These are phyloP conservation scores for Comarum palustre DNA, from an alignment of 306 rosid genomes.

Conservation along the genomic window DNA sequence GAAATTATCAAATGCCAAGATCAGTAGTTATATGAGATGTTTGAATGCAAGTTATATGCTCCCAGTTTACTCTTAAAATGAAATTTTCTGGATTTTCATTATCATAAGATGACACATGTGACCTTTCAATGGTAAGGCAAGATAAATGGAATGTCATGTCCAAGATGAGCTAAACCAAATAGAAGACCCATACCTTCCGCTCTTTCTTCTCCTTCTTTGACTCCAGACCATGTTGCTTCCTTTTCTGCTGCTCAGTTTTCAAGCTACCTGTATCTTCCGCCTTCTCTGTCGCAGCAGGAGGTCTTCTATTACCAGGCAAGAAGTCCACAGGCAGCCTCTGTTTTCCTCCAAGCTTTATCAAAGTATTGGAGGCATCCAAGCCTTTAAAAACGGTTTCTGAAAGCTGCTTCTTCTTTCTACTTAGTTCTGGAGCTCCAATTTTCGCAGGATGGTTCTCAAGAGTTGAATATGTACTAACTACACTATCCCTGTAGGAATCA, in stretches of 20 bases:
- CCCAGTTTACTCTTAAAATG: not conserved
- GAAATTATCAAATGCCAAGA: not conserved
- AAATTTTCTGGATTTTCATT: not conserved
- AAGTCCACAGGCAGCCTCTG: conserved; percentile 74
- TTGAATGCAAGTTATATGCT: not conserved
- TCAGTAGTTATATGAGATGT: conserved; percentile 1
- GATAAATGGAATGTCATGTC: not conserved
- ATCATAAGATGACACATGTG: not conserved
- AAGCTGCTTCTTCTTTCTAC: conserved; percentile 65
- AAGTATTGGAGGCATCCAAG: conserved; percentile 42
- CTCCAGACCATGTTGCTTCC: conserved; percentile 73
- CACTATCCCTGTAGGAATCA: not conserved
- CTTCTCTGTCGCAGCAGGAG: conserved; percentile 41
- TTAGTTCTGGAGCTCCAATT: conserved; percentile 57
- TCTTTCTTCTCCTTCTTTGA: conserved; percentile 85
- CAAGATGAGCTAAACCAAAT: conserved; percentile 3
- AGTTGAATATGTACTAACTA: conserved; percentile 61
- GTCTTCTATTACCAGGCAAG: conserved; percentile 53
- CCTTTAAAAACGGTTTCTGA: conserved; percentile 55
- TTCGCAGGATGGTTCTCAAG: conserved; percentile 86
- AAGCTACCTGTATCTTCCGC: conserved; percentile 32
- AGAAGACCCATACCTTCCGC: conserved; percentile 60
- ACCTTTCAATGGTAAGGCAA: not conserved
- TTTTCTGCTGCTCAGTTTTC: conserved; percentile 51
- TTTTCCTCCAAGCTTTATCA: conserved; percentile 72